A percentile compares a stretch with the other conserved stretches of the same genome.
These are phyloP conservation scores for Coemansia sp. DNA, from an alignment of 192 early-diverging fungal species.

Conservation along the genomic window DNA sequence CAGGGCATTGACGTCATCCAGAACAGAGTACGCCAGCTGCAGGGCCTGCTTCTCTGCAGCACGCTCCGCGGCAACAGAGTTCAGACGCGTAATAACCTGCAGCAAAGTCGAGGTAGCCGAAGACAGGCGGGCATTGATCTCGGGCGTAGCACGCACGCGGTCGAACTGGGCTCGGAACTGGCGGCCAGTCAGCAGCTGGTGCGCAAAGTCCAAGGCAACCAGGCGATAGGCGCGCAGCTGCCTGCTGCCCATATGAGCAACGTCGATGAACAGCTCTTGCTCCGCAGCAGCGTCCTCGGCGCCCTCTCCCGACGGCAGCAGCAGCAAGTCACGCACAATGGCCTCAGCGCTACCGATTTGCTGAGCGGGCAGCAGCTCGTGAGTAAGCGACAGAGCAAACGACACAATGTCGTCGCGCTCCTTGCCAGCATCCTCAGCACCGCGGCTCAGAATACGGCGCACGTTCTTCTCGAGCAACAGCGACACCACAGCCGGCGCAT, in stretches of 20 bases:
- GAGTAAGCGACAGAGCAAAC: conserved; percentile 71
- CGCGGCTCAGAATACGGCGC: conserved; percentile 38
- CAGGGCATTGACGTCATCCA: conserved; percentile 73
- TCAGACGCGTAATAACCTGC: conserved; percentile 21
- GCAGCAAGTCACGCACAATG: conserved; percentile 58
- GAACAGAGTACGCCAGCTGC: conserved; percentile 61
- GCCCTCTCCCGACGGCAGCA: conserved; percentile 49
- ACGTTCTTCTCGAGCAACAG: conserved; percentile 73
- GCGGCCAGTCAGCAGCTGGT: conserved; percentile 44
- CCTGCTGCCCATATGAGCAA: conserved; percentile 18
- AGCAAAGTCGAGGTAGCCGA: conserved; percentile 18
- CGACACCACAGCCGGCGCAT: conserved; percentile 69
- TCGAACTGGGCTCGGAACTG: conserved; percentile 24
- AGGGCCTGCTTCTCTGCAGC: conserved; percentile 45
- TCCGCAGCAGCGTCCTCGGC: not conserved
- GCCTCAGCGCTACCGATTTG: conserved; percentile 65
- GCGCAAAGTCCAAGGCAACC: conserved; percentile 46
- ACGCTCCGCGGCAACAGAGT: conserved; percentile 16
- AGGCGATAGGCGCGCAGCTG: conserved; percentile 46
- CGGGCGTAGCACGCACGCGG: conserved; percentile 1
- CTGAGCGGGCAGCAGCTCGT: conserved; percentile 62
- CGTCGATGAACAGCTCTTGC: conserved; percentile 14
- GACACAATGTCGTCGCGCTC: conserved; percentile 68
- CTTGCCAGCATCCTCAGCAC: conserved; percentile 40
- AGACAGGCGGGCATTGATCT: conserved; percentile 17